Base-by-base conservation (phyloP, 2,329 filamentous ascomycete species). In the Pseudogymnoascus sp. region DNA sequence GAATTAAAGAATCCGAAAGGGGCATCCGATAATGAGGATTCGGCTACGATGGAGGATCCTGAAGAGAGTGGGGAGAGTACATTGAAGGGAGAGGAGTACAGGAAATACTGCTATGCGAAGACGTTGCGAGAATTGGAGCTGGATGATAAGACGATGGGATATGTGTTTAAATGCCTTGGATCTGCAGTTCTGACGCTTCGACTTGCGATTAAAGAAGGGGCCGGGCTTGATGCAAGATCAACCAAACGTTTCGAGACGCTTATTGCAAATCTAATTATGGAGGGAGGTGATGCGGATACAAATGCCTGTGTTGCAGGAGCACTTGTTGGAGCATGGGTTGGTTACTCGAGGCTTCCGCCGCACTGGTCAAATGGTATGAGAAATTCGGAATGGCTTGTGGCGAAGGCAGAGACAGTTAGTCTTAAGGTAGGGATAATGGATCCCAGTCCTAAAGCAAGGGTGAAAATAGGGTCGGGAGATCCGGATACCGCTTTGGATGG, bases 111-210 rank as follows among this genome's bases (percentile, higher is more conserved):
- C 5, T 72, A 73, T 10, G 74, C 73, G 2, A 64, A 71, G 33
- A 67, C 66, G 0, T 68, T 82, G 1, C 69, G 71, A 1, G 74
- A 74, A 2, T 70, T 82, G 39, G 67, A 77, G 55, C 69, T 82
- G 15, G 80, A 82, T 63, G 76, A 79, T 5, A 66, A 68, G 27
- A 75, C 76, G 66, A 81, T 82, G 52, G 80, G 81, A 3, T 82
- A 82, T 63, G 79, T 81, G 27, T 82, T 81, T 69, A 82, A 82
- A 69, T 77, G 77, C 4, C 75, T 83, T 10, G 80, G 80, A 0
- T 74, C 78, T 0, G 79, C 78, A 0, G 71, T 82, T 9, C 65
- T 79, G 15, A 68, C 75, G 9, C 69, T 82, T 7, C 73, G 80
- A 1, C 66, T 76, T 15, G 78, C 75, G 0, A 78, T 82, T 65